Evolutionary conservation across 1,139 yeast genomes (phyloP).

Genomic region (Blastobotrys ciferrii): DNA sequence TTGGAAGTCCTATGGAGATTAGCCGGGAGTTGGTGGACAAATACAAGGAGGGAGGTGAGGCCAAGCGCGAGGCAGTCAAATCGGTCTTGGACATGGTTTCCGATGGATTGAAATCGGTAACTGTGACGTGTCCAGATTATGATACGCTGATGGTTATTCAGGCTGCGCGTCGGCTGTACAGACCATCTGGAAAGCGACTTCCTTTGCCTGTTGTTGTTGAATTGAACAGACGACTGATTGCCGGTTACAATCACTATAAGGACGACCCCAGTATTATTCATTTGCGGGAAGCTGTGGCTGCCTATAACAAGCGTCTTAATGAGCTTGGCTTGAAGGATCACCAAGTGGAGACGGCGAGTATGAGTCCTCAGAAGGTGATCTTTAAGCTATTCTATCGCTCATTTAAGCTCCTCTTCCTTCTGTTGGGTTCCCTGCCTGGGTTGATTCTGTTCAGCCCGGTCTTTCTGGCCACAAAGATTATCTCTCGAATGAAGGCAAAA

Average conservation of each 20-base stretch:
- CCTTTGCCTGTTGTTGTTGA: slow-evolving; percentile 85
- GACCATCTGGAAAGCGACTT: slow-evolving; percentile 66
- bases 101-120: slow-evolving; percentile 78
- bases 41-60: slow-evolving; percentile 57
- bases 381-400: slow-evolving; percentile 53
- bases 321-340: slow-evolving; percentile 84
- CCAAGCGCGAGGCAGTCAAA: slow-evolving; percentile 65
- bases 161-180: slow-evolving; percentile 87
- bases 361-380: slow-evolving; percentile 47
- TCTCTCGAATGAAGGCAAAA: slow-evolving; percentile 68
- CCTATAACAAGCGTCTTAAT: slow-evolving; percentile 65
- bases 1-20: slow-evolving; percentile 84
- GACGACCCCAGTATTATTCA: slow-evolving; percentile 67
- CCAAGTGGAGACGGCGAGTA: slow-evolving; percentile 69
- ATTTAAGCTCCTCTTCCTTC: slow-evolving; percentile 52
- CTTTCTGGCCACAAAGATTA: slow-evolving; percentile 69
- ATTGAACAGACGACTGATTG: slow-evolving; percentile 79
- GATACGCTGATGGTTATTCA: slow-evolving; percentile 91
- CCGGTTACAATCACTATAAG: slow-evolving; percentile 72
- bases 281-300: slow-evolving; percentile 58
- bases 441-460: slow-evolving; percentile 81
- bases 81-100: slow-evolving; percentile 69
- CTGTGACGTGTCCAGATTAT: slow-evolving; percentile 88
- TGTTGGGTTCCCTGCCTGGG: slow-evolving; percentile 78
- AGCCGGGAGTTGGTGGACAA: slow-evolving; percentile 59